These are phyloP conservation scores for Plasmodium inui DNA, from an alignment of 169 alveolate species.

Conservation along the genomic window DNA sequence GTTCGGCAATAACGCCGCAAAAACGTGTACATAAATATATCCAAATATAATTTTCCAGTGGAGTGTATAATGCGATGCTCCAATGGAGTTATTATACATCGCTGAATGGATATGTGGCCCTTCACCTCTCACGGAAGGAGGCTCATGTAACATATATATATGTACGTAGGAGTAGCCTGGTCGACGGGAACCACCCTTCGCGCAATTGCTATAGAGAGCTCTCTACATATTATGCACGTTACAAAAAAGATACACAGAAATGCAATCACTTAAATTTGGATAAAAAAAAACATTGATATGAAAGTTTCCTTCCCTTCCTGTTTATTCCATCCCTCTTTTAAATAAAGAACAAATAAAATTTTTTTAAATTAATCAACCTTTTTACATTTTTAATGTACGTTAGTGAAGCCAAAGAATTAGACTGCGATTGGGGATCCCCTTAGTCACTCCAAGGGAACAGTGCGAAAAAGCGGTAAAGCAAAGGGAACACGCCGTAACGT, in stretches of 20 bases:
- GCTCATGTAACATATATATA: background rate
- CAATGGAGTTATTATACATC: background rate
- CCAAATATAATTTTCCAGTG: background rate
- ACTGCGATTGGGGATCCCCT: slow-evolving; percentile 38
- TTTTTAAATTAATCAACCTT: background rate
- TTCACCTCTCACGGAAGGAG: background rate
- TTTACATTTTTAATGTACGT: background rate
- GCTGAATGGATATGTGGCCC: background rate
- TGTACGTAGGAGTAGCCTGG: background rate
- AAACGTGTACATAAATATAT: background rate
- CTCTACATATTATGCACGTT: background rate
- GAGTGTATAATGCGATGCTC: background rate
- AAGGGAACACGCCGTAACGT: background rate
- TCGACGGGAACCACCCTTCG: background rate
- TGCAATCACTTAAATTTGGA: background rate
- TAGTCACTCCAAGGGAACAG: slow-evolving; percentile 51
- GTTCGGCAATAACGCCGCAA: background rate
- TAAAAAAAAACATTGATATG: background rate
- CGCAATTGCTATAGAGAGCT: background rate
- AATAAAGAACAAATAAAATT: background rate
- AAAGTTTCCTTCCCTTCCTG: background rate
- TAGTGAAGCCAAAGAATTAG: slow-evolving; percentile 3
- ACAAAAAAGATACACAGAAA: background rate
- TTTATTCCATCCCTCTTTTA: background rate
- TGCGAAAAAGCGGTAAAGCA: background rate